These are phyloP conservation scores for Histomonas meleagridis DNA, from an alignment of 208 protist genomes.

Conservation along the genomic window DNA sequence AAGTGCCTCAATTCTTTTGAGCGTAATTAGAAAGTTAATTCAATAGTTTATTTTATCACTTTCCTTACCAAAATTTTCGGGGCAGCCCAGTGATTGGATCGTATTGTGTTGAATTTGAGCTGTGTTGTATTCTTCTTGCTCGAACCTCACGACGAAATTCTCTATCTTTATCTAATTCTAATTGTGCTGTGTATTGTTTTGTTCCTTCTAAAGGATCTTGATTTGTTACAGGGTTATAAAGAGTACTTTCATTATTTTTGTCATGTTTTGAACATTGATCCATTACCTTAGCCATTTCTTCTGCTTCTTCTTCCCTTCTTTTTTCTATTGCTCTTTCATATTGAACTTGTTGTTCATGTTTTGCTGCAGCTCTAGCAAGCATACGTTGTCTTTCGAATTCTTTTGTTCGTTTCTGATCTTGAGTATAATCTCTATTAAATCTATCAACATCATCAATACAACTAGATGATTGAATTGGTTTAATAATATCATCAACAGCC, in stretches of 20 bases:
- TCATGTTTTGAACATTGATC: background rate
- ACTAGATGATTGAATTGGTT: background rate
- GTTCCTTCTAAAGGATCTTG: background rate
- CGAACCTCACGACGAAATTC: background rate
- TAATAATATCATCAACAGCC: background rate
- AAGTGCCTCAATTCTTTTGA: too few species aligned
- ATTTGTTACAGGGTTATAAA: background rate
- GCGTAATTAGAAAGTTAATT: too few species aligned
- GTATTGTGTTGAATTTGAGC: background rate
- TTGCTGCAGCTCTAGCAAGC: background rate
- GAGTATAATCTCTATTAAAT: constrained; percentile 4
- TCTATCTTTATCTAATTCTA: background rate
- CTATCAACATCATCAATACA: background rate
- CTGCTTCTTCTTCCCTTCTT: background rate
- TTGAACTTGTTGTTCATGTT: background rate
- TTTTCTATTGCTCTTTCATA: background rate
- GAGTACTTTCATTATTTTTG: background rate
- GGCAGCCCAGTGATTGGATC: background rate
- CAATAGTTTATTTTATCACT: too few species aligned
- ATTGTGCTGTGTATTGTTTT: background rate
- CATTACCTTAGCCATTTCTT: background rate
- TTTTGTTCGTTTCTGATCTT: background rate
- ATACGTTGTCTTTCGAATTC: background rate
- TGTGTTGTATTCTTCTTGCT: background rate
- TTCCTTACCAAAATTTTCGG: background rate